A percentile compares a stretch with the other conserved stretches of the same genome.
Conservation (phyloP, 768 basidiomycete genomes). For the Piloderma croceum region DNA sequence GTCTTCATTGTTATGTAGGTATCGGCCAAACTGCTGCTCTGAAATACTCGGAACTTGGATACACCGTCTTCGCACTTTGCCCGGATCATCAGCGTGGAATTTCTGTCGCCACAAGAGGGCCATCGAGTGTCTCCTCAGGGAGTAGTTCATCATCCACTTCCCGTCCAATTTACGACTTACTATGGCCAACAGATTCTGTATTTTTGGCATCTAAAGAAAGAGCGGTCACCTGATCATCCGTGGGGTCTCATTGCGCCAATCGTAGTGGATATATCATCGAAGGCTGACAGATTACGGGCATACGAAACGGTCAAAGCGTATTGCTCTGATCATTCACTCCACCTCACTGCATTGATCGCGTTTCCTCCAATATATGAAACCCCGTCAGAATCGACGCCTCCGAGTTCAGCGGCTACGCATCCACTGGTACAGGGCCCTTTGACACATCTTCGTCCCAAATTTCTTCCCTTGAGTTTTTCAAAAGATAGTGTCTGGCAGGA, state of each 20-base stretch:
- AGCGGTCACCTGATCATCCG: slow-evolving; percentile 18
- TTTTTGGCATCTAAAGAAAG: slow-evolving; percentile 28
- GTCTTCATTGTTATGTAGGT: slow-evolving; percentile 21
- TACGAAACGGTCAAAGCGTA: slow-evolving; percentile 26
- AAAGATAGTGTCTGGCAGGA: slow-evolving; percentile 12
- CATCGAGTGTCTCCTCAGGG: slow-evolving; percentile 22
- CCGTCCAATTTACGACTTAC: slow-evolving; percentile 3
- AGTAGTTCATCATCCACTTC: slow-evolving; percentile 8
- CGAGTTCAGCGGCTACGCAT: not conserved
- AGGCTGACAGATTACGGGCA: slow-evolving; percentile 22
- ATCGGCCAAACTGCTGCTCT: slow-evolving; percentile 25
- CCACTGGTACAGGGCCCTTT: not conserved
- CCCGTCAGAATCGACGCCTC: slow-evolving; percentile 5
- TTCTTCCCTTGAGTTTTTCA: not conserved
- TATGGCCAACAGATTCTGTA: slow-evolving; percentile 22
- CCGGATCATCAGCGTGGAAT: slow-evolving; percentile 12
- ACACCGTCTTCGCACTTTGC: slow-evolving; percentile 27
- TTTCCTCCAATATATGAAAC: slow-evolving; percentile 11
- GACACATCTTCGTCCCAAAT: not conserved
- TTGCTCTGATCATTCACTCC: slow-evolving; percentile 22
- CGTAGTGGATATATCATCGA: slow-evolving; percentile 22
- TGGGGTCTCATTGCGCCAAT: slow-evolving; percentile 30
- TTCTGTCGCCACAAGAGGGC: not conserved
- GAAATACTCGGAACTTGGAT: slow-evolving; percentile 28
- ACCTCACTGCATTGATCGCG: slow-evolving; percentile 25